A percentile compares a stretch with the other conserved stretches of the same genome.
phyloP scores from a whole-genome alignment of 768 basidiomycete species.

The Macrolepiota albuminosa region DNA sequence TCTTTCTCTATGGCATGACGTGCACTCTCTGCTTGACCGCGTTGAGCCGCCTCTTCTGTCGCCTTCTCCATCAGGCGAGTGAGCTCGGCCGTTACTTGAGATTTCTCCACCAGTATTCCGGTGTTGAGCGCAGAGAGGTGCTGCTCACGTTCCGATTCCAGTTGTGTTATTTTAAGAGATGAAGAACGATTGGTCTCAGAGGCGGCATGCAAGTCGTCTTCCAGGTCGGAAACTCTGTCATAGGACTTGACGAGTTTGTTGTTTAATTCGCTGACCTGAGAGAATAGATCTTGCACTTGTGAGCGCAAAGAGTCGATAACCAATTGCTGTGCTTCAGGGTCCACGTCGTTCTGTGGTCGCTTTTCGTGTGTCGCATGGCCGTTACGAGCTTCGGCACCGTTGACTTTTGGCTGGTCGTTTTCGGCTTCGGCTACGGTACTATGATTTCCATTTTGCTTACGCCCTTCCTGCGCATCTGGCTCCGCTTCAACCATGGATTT shows the following conservation, averaged over 20 bases:
- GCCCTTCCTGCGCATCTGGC: constrained; percentile 4
- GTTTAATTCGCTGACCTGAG: constrained; percentile 89
- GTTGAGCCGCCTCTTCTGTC: constrained; percentile 86
- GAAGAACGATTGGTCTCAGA: constrained; percentile 54
- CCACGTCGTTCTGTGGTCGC: constrained; percentile 19
- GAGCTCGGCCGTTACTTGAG: constrained; percentile 87
- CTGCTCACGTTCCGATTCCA: constrained; percentile 81
- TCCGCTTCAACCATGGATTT: constrained; percentile 11
- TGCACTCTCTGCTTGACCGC: constrained; percentile 87
- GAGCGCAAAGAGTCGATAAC: constrained; percentile 75
- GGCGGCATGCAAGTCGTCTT: constrained; percentile 78
- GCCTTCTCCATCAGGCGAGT: constrained; percentile 91
- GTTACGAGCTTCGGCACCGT: constrained; percentile 11
- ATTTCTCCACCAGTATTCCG: constrained; percentile 87
- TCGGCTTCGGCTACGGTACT: not conserved
- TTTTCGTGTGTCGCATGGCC: constrained; percentile 12
- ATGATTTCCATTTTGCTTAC: constrained; percentile 1
- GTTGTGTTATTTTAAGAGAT: constrained; percentile 63
- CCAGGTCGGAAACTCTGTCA: constrained; percentile 87
- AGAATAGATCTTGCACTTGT: constrained; percentile 83
- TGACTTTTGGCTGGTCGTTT: constrained; percentile 13
- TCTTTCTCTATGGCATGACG: constrained; percentile 86
- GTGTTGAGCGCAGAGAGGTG: constrained; percentile 90
- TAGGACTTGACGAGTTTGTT: constrained; percentile 89
- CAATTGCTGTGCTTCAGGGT: constrained; percentile 72